phyloP scores from a whole-genome alignment of 176 grass and related monocot species.

The Neostapfia colusana region DNA sequence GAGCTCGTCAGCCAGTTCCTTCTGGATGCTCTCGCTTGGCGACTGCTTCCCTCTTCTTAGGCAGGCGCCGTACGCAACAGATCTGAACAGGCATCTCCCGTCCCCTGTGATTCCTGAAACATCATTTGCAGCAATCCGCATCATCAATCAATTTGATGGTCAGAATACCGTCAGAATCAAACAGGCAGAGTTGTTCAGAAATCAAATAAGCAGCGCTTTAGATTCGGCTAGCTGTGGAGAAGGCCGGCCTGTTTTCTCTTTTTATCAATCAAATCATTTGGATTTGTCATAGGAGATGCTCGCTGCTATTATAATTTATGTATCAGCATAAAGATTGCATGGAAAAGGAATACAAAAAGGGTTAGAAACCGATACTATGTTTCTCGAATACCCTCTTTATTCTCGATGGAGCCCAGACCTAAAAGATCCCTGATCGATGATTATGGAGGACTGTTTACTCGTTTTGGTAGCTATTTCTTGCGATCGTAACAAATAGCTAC shows the following conservation, averaged over 20 bases:
- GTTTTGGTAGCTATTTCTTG: too few species aligned
- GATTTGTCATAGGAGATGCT: background rate
- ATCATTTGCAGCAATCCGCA: background rate
- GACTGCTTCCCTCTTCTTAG: slow-evolving; percentile 66
- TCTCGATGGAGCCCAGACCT: background rate
- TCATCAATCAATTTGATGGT: background rate
- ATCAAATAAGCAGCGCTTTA: background rate
- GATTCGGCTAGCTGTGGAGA: background rate
- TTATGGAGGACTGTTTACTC: too few species aligned
- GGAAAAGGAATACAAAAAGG: background rate
- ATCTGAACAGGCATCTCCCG: slow-evolving; percentile 88
- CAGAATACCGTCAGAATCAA: background rate
- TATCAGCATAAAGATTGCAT: background rate
- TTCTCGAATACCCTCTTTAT: background rate
- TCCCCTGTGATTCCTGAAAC: slow-evolving; percentile 93
- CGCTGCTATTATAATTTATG: background rate
- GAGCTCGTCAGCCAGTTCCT: slow-evolving; percentile 92
- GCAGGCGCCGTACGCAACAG: slow-evolving; percentile 68
- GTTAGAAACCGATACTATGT: background rate
- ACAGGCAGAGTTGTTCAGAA: background rate
- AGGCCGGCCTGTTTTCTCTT: background rate
- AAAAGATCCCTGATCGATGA: background rate
- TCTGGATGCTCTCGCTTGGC: slow-evolving; percentile 73
- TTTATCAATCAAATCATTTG: background rate
- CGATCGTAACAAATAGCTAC: background rate